Percentiles rank a stretch among this genome's conserved stretches.
Conservation (phyloP, 2,329 filamentous ascomycete genomes). For the Cladobotryum protrusum region DNA sequence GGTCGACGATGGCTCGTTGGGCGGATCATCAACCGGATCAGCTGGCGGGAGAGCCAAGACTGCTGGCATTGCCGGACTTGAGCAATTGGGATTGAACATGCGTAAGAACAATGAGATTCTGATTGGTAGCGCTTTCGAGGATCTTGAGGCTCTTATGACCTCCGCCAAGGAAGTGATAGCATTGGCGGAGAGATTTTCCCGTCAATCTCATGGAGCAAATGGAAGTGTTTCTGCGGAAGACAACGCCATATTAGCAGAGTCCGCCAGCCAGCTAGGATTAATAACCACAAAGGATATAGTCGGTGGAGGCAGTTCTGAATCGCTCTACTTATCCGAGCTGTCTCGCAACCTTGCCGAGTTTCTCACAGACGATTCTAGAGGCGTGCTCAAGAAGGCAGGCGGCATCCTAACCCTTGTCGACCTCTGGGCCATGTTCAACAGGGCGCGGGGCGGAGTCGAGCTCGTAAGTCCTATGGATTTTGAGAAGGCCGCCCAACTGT, state of each 20-base stretch:
- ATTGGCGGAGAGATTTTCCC: slow-evolving; percentile 80
- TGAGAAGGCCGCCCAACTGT: slow-evolving; percentile 78
- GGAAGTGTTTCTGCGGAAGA: slow-evolving; percentile 62
- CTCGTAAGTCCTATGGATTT: slow-evolving; percentile 89
- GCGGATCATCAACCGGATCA: slow-evolving; percentile 18
- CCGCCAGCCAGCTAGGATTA: slow-evolving; percentile 70
- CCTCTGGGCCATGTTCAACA: slow-evolving; percentile 91
- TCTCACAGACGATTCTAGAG: slow-evolving; percentile 75
- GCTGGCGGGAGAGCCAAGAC: slow-evolving; percentile 45
- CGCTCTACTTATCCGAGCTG: slow-evolving; percentile 82
- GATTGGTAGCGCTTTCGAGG: slow-evolving; percentile 91
- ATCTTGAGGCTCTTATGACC: slow-evolving; percentile 93
- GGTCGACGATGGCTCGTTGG: slow-evolving; percentile 30
- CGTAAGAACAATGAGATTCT: slow-evolving; percentile 89
- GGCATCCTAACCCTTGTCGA: slow-evolving; percentile 88
- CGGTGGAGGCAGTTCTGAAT: slow-evolving; percentile 66
- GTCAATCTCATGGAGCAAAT: slow-evolving; percentile 55
- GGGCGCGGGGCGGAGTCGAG: slow-evolving; percentile 86
- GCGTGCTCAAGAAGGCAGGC: slow-evolving; percentile 70
- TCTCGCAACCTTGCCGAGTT: slow-evolving; percentile 83
- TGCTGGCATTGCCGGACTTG: slow-evolving; percentile 86
- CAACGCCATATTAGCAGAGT: slow-evolving; percentile 70
- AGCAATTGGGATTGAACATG: slow-evolving; percentile 75
- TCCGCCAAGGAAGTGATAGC: slow-evolving; percentile 95
- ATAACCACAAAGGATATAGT: slow-evolving; percentile 96